Evolutionary conservation across 176 grass and related monocot species (phyloP), one percentile per base, ranked within the genome.

Genomic region (Rhipidocladum racemiflorum): DNA sequence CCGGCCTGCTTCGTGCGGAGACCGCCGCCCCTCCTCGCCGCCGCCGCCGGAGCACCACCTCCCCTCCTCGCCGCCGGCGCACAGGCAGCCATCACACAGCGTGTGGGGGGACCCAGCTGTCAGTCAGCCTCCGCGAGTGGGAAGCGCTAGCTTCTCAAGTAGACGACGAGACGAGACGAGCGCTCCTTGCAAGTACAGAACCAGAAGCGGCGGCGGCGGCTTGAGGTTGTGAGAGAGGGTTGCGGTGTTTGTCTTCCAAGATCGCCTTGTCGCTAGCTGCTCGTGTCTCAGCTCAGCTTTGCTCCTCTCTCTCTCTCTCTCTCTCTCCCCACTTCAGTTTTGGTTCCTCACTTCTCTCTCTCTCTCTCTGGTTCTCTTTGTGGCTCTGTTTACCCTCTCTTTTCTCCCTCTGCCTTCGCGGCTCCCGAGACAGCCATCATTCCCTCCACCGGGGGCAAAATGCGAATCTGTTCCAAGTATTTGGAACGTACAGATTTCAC

Each of bases 1-100:
- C 94, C 94, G 24, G 95, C 95, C 86, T 97, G 90, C 88, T 92
- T 92, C 74, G 90, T 61, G 67, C 95, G 87, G 81, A 89, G 81
- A 68, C 83, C 79, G 38, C 91, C 90, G 60, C 80, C 86, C 83
- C 86, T 72, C 55, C 90, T 76, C 83, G 57, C 81, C 32, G 17
- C 30, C 30, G 51, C 34, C 82, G 72, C 76, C 65, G 91, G 81
- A 81, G 56, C 80, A 9, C 55, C 42, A 27, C 32, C 76, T 44
- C 68, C 80, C 12, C 38, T 81, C 79, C 56, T 76, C 76, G 85
- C 84, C 76, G 80, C 90, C 78, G 87, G 82, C 76, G 65, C 75
- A 68, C 88, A 70, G 85, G 77, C 92, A 91, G 86, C 84, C 95
- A 97, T 97, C 78, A 72, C 55, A 42, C 24, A 17, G 61, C 65